Percentiles rank a stretch among this genome's conserved stretches.
phyloP scores from a whole-genome alignment of 2,329 filamentous ascomycete genomes.

The Aspergillus calidoustus region DNA sequence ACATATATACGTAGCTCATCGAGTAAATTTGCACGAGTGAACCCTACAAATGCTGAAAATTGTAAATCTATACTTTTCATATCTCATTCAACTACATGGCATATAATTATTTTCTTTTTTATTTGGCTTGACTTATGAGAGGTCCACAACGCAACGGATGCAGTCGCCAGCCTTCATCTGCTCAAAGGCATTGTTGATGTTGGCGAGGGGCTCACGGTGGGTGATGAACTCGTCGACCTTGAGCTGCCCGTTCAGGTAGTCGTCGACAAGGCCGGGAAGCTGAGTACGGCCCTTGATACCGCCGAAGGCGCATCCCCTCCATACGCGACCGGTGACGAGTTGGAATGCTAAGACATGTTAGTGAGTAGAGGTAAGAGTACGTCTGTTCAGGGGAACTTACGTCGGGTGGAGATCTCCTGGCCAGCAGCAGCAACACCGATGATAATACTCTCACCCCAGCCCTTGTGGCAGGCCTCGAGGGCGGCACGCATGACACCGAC shows the following conservation, averaged over 20 bases:
- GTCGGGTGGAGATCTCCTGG: conserved; percentile 91
- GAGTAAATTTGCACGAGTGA: background rate
- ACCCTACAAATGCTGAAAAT: background rate
- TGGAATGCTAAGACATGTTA: conserved; percentile 75
- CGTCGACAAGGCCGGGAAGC: conserved; percentile 81
- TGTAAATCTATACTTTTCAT: conserved; percentile 8
- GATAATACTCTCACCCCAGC: conserved; percentile 97
- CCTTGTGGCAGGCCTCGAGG: conserved; percentile 98
- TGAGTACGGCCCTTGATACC: conserved; percentile 97
- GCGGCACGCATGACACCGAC: conserved; percentile 94
- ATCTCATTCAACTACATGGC: conserved; percentile 9
- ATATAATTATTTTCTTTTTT: conserved; percentile 6
- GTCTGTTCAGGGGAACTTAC: conserved; percentile 57
- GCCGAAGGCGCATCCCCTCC: conserved; percentile 97
- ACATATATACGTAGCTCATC: background rate
- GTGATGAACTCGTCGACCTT: conserved; percentile 99
- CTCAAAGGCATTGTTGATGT: conserved; percentile 89
- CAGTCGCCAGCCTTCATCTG: conserved; percentile 97
- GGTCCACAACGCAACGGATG: conserved; percentile 88
- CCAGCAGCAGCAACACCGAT: conserved; percentile 97
- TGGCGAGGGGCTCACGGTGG: conserved; percentile 78
- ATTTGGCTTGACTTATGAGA: conserved; percentile 17
- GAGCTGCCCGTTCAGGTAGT: conserved; percentile 86
- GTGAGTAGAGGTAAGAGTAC: conserved; percentile 41
- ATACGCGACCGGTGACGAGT: conserved; percentile 94